Evolutionary conservation across 495 filamentous ascomycete species (phyloP).

Genomic region (Aspergillus indologenus): DNA sequence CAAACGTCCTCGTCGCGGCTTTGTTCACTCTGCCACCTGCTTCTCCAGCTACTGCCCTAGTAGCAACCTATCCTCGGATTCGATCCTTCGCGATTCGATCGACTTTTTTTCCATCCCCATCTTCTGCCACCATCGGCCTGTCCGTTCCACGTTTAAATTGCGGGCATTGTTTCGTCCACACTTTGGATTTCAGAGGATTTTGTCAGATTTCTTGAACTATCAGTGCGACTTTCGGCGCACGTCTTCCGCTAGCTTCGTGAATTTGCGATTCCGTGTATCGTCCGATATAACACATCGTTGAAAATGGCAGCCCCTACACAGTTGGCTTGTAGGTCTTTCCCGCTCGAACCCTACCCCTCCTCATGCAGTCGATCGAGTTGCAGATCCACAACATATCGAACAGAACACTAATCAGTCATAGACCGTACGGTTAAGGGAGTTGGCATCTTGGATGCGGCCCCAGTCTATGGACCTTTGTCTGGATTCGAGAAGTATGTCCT

Average conservation of each 20-base stretch:
- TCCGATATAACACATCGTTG: slow-evolving; percentile 9
- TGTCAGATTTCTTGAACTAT: slow-evolving; percentile 9
- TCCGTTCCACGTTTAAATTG: slow-evolving; percentile 1
- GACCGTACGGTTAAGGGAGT: slow-evolving; percentile 94
- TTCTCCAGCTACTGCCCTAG: neutral
- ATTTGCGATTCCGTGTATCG: slow-evolving; percentile 5
- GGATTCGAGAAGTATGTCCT: slow-evolving; percentile 66
- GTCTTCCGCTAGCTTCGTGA: slow-evolving; percentile 10
- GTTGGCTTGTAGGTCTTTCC: slow-evolving; percentile 68
- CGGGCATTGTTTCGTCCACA: neutral
- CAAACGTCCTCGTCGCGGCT: slow-evolving; percentile 7
- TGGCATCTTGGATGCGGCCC: slow-evolving; percentile 85
- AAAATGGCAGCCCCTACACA: slow-evolving; percentile 82
- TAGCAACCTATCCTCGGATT: neutral
- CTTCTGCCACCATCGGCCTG: neutral
- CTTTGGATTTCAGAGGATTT: slow-evolving; percentile 13
- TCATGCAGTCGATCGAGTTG: neutral
- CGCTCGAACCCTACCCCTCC: slow-evolving; percentile 1
- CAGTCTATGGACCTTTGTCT: slow-evolving; percentile 79
- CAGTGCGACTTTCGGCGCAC: slow-evolving; percentile 2
- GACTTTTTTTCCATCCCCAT: neutral
- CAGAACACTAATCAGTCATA: slow-evolving; percentile 31
- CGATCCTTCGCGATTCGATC: neutral
- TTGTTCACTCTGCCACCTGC: slow-evolving; percentile 1
- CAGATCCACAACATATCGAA: neutral